These are phyloP conservation scores for Sclerotinia borealis DNA, from an alignment of 2,329 filamentous ascomycete genomes.

Conservation along the genomic window DNA sequence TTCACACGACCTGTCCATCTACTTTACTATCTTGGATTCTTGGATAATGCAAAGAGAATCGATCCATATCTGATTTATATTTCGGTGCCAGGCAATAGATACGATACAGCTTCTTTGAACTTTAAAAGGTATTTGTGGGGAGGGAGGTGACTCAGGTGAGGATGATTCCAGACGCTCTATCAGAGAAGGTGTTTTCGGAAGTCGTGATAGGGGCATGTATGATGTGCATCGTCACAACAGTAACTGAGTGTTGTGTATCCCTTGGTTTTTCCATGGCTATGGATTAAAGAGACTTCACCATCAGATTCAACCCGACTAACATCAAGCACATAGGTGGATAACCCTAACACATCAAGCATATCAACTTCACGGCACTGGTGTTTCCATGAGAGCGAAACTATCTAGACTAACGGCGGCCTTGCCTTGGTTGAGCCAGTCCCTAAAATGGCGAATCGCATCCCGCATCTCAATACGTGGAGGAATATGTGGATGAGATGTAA, in stretches of 20 bases:
- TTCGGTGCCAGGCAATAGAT: neutral
- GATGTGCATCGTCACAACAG: neutral
- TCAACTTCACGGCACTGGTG: neutral
- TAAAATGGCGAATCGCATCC: neutral
- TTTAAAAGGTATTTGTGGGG: neutral
- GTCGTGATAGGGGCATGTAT: neutral
- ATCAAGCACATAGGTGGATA: neutral
- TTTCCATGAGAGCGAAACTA: neutral
- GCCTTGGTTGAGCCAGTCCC: neutral
- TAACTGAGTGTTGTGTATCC: neutral
- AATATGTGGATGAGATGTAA: neutral
- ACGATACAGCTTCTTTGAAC: neutral
- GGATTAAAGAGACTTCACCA: neutral
- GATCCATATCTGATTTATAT: neutral
- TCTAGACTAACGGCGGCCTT: neutral
- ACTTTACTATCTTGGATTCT: neutral
- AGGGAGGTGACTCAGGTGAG: neutral
- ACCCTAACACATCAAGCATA: neutral
- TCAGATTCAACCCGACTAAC: neutral
- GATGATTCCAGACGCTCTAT: neutral
- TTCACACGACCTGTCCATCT: too few relatives aligned
- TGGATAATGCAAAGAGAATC: neutral
- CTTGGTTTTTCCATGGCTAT: neutral
- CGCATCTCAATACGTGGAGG: neutral
- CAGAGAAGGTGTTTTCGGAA: neutral